These are phyloP conservation scores for Tetrapisispora pingtungensis DNA, from an alignment of 805 yeast species.

Conservation along the genomic window DNA sequence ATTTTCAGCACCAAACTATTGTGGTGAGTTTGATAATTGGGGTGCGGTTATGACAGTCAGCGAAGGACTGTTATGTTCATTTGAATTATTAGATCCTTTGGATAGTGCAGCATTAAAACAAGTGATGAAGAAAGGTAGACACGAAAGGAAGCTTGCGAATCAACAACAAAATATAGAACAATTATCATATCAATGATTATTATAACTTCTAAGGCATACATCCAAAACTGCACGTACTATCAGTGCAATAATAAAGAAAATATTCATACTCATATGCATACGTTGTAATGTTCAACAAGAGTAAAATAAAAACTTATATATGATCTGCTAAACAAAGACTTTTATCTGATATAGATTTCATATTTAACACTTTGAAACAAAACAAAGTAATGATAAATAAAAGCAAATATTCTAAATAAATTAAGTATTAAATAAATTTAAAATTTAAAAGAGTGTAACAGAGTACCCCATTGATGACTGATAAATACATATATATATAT, in stretches of 20 bases:
- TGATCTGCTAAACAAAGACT: not conserved
- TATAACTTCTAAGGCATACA: no score
- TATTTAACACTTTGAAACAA: no score
- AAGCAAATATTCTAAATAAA: no score
- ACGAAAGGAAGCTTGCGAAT: constrained; percentile 64
- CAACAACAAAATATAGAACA: constrained; percentile 18
- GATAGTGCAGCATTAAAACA: constrained; percentile 87
- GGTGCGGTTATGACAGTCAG: constrained; percentile 97
- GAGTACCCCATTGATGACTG: no score
- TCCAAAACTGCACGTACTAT: no score
- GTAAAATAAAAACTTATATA: not conserved
- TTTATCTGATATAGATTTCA: no score
- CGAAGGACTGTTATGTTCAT: constrained; percentile 83
- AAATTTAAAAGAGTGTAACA: no score
- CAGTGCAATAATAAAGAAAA: not conserved
- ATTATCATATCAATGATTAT: not conserved
- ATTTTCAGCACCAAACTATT: constrained; percentile 67
- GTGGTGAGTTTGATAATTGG: constrained; percentile 60
- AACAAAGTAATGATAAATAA: no score
- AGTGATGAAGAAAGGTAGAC: constrained; percentile 83
- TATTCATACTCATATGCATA: not conserved
- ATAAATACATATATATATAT: no score
- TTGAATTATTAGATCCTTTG: constrained; percentile 85
- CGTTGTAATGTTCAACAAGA: not conserved
- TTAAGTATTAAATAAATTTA: no score